phyloP scores from a whole-genome alignment of 2,329 filamentous ascomycete species.

The Penicillium digitatum region DNA sequence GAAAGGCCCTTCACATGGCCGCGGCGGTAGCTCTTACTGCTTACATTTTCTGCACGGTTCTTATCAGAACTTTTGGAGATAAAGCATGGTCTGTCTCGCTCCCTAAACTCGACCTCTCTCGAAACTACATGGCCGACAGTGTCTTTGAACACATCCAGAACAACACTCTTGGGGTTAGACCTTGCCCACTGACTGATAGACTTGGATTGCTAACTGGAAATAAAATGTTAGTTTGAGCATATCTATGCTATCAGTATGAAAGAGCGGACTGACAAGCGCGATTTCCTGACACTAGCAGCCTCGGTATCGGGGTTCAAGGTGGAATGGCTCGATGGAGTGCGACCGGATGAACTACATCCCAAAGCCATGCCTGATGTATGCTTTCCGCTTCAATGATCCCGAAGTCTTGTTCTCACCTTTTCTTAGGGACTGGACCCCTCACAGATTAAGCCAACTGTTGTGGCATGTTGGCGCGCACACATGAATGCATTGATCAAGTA shows the following conservation, averaged over 20 bases:
- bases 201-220: neutral
- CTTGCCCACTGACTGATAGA: neutral
- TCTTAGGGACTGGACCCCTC: slow-evolving; percentile 12
- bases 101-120: neutral
- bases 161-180: slow-evolving; percentile 27
- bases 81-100: neutral
- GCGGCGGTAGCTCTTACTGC: neutral
- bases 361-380: slow-evolving; percentile 43
- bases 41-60: neutral
- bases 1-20: neutral
- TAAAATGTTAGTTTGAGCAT: slow-evolving; percentile 38
- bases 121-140: neutral
- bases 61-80: neutral
- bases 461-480: slow-evolving; percentile 45
- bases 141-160: slow-evolving; percentile 24
- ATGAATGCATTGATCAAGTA: slow-evolving; percentile 37
- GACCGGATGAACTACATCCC: slow-evolving; percentile 39
- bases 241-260: slow-evolving; percentile 49
- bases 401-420: slow-evolving; percentile 3
- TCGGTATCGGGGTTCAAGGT: slow-evolving; percentile 43
- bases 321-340: slow-evolving; percentile 46
- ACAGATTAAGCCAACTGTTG: slow-evolving; percentile 24
- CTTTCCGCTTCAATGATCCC: neutral
- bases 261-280: slow-evolving; percentile 49
- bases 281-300: slow-evolving; percentile 46